A percentile compares a stretch with the other conserved stretches of the same genome.
phyloP scores from a whole-genome alignment of 352 stramenopile genomes.

The Globisporangium acanthophoron region DNA sequence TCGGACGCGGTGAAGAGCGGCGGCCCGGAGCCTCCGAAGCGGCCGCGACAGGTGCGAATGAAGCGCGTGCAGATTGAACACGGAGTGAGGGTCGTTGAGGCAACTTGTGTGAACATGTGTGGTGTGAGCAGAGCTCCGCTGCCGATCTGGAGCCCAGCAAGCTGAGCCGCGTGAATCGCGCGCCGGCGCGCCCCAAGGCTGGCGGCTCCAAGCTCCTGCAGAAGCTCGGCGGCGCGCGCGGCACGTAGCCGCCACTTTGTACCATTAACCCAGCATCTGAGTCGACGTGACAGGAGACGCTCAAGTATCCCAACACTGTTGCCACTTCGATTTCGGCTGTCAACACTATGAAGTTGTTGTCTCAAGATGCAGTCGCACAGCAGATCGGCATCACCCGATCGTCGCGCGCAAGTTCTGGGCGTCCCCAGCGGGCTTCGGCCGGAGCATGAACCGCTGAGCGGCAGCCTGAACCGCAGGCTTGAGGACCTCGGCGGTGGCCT shows the following conservation, averaged over 20 bases:
- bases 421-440: background rate
- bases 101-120: conserved; percentile 1
- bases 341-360: background rate
- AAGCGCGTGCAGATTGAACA: too few relatives aligned
- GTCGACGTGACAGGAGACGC: too few relatives aligned
- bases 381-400: conserved; percentile 5
- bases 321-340: background rate
- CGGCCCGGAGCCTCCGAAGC: conserved; percentile 37
- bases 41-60: conserved; percentile 38
- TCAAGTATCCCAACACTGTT: too few relatives aligned
- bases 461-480: conserved; percentile 32
- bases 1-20: conserved; percentile 7
- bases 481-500: conserved; percentile 18
- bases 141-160: conserved; percentile 58
- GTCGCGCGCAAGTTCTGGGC: conserved; percentile 2
- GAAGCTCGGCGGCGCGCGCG: conserved; percentile 44
- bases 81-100: background rate
- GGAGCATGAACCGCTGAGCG: conserved; percentile 31
- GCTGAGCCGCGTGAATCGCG: conserved; percentile 32
- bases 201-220: conserved; percentile 63
- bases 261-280: background rate
- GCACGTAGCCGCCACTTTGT: conserved; percentile 7
- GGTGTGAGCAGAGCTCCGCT: conserved; percentile 20
- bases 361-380: too few relatives aligned
- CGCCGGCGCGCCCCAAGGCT: conserved; percentile 30